Evolutionary conservation across 495 filamentous ascomycete species (phyloP), one percentile per base, ranked within the genome.

Genomic region (Sporormia fimetaria): DNA sequence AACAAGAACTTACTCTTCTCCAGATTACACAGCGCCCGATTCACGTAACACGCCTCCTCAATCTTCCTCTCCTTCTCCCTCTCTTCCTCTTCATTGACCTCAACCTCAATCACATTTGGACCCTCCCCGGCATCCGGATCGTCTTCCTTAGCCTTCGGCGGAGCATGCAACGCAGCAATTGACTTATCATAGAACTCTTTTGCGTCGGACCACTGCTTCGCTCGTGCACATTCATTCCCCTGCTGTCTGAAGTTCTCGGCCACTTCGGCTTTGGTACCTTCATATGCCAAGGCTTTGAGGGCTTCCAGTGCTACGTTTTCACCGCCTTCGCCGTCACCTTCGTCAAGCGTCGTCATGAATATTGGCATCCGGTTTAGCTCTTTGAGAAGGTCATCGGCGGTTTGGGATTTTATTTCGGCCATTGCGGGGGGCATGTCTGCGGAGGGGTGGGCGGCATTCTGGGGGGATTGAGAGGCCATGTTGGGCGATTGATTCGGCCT

Each of bases 341-440:
- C 79, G 47, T 85, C 81, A 8, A 95, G 72, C 47, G 79, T 73
- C 4, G 83, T 95, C 90, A 98, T 98, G 66, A 98, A 98, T 21
- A 98, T 67, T 4, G 92, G 90, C 9, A 75, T 76, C 51, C 77
- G 74, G 56, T 86, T 87, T 61, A 94, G 67, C 49, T 86, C 78
- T 17, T 70, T 67, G 16, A 81, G 57, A 9, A 90, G 65, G 47
- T 92, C 81, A 25, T 83, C 78, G 1, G 73, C 67, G 2, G 78
- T 74, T 58, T 82, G 73, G 44, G 70, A 69, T 14, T 66, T 61
- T 21, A 74, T 62, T 26, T 72, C 67, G 3, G 74, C 74, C 64
- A 79, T 67, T 16, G 56, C 64, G 0, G 80, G 78, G 8, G 82
- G 76, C 15, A 83, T 59, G 18, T 46, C 47, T 4, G 51, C 53